Base-by-base conservation (phyloP, 345 rosid genomes). In the Murraya paniculata region DNA sequence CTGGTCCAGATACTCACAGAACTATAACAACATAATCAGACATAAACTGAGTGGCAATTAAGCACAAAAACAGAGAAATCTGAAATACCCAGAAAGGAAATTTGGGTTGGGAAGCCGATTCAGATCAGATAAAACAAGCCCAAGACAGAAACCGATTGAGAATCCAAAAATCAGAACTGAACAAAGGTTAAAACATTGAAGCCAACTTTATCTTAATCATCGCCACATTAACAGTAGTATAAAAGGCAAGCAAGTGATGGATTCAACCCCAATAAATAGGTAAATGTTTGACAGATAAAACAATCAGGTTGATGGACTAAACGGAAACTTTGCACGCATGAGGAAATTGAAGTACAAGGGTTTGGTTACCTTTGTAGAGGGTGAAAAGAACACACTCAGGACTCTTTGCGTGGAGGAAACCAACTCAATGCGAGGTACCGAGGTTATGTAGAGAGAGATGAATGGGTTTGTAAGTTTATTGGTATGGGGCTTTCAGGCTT, bases 381-480 rank as follows among this genome's bases (percentile, higher is more conserved):
- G 73, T 16, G 27, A 57, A 77, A 73, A 74, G 24, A 56, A 58
- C 38, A 59, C 74, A 59, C 74, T 36, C 68, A 11, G 68, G 48
- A 59, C 64, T 61, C 72, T 80, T 74, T 38, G 83, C 83, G 71
- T 83, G 83, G 81, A 74, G 83, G 79, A 74, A 80, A 77, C 83
- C 83, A 83, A 77, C 83, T 64, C 74, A 10, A 16, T 2, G 6
- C 16, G 41, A 36, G 77, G 53, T 8, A 1, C 6, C 16, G 41
- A 36, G 77, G 53, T 8, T 2, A 48, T 27, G 74, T 55, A 71
- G 30, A 31, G 9, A 25, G 35, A 21, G 35, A 25, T 22, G 1
- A 6, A 13, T 72, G 74, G 74, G 74, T 14, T 72, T 22, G 57
- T 53, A 1, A 53, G 59, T 8, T 27, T 13, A 11, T n/a, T 41